Percentiles rank a stretch among this genome's conserved stretches.
These are phyloP conservation scores for Botrytis elliptica DNA, from an alignment of 2,329 filamentous ascomycete species.

Conservation along the genomic window DNA sequence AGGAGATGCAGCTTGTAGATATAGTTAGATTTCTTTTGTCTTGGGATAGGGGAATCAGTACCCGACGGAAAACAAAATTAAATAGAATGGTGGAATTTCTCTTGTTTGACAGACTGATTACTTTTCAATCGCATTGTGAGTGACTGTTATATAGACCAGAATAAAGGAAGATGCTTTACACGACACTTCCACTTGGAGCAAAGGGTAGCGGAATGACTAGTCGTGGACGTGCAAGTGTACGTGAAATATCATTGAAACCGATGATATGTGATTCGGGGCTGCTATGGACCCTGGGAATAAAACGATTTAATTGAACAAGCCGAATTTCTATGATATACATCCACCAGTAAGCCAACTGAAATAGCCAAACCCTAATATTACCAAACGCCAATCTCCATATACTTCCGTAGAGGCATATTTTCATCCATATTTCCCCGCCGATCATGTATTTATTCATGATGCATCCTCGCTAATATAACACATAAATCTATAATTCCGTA, in stretches of 20 bases:
- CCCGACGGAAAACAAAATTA: neutral
- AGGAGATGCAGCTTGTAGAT: neutral
- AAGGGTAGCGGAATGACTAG: neutral
- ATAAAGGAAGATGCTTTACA: neutral
- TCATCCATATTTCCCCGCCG: neutral
- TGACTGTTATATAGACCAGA: neutral
- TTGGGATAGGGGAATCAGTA: neutral
- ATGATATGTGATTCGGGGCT: neutral
- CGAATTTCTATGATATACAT: neutral
- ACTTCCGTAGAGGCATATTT: neutral
- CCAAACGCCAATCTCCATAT: slow-evolving; percentile 3
- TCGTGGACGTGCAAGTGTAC: neutral
- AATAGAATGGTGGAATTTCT: neutral
- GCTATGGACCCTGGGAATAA: neutral
- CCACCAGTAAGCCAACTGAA: neutral
- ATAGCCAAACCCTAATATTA: neutral
- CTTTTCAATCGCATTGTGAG: neutral
- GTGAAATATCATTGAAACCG: neutral
- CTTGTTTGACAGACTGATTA: neutral
- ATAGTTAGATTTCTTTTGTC: neutral
- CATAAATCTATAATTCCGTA: neutral
- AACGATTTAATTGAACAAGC: neutral
- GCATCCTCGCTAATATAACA: neutral
- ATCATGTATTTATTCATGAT: neutral
- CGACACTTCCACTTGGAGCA: neutral